Evolutionary conservation across 2,329 filamentous ascomycete species (phyloP).

Genomic region (Sporothrix pseudoabietina): DNA sequence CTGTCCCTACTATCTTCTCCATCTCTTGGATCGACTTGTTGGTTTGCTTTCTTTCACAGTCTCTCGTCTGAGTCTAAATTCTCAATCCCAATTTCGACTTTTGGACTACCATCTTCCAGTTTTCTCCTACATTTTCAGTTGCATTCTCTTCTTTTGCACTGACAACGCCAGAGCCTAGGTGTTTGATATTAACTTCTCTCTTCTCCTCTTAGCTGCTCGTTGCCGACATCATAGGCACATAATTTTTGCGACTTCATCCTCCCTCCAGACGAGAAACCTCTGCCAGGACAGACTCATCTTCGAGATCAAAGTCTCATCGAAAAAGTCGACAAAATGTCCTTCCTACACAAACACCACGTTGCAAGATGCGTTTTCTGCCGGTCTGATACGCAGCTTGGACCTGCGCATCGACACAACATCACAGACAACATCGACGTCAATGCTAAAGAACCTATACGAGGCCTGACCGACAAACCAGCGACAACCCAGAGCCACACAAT

Average conservation of each 20-base stretch:
- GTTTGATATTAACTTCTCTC: background rate
- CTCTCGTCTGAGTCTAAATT: too few species aligned
- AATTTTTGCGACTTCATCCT: background rate
- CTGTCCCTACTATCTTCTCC: background rate
- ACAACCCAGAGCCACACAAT: background rate
- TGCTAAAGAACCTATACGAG: background rate
- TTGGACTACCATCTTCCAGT: background rate
- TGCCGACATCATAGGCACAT: background rate
- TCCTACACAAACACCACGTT: background rate
- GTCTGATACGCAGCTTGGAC: background rate
- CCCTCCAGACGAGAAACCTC: background rate
- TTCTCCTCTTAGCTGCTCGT: background rate
- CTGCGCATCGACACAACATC: background rate
- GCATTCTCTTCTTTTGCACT: background rate
- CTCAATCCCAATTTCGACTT: background rate
- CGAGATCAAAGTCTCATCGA: background rate
- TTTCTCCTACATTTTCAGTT: background rate
- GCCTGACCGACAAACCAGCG: background rate
- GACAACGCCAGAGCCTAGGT: background rate
- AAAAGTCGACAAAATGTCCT: too few species aligned
- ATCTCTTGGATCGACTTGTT: background rate
- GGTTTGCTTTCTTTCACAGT: too few species aligned
- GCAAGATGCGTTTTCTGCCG: background rate
- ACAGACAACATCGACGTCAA: background rate
- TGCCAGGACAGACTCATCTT: background rate